These are phyloP conservation scores for Cenchrus americanus DNA, from an alignment of 176 grass and related monocot genomes.

Conservation along the genomic window DNA sequence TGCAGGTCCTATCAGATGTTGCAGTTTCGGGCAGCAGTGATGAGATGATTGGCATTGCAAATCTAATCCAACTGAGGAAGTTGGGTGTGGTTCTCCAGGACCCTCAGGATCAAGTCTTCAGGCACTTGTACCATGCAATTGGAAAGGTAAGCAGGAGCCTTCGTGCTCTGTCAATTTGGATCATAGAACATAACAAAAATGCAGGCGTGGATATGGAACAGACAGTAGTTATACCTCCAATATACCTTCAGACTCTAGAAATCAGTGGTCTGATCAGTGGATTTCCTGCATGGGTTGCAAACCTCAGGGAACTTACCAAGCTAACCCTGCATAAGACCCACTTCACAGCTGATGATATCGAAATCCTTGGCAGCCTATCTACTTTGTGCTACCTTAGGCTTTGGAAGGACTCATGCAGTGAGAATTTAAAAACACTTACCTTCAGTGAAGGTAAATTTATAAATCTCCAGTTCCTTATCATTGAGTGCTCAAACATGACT, in stretches of 20 bases:
- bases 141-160: not conserved
- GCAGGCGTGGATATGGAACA: not conserved
- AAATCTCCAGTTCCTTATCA: not conserved
- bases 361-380: not conserved
- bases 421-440: not conserved
- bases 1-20: conserved; percentile 9
- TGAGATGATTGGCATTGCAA: not conserved
- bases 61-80: not conserved
- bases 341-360: too few species aligned
- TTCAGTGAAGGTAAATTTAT: not conserved
- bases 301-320: conserved; percentile 3
- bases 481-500: not conserved
- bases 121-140: conserved; percentile 6
- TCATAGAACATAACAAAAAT: not conserved
- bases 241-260: not conserved
- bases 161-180: not conserved
- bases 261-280: conserved; percentile 10
- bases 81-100: not conserved
- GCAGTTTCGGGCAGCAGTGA: not conserved
- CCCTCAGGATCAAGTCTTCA: not conserved
- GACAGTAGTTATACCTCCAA: not conserved
- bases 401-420: not conserved
- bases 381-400: conserved; percentile 2
- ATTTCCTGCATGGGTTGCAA: conserved; percentile 3
- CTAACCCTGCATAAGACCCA: conserved; percentile 5